Base-by-base conservation (phyloP, 352 stramenopile genomes). In the Phytophthora cryptogea region DNA sequence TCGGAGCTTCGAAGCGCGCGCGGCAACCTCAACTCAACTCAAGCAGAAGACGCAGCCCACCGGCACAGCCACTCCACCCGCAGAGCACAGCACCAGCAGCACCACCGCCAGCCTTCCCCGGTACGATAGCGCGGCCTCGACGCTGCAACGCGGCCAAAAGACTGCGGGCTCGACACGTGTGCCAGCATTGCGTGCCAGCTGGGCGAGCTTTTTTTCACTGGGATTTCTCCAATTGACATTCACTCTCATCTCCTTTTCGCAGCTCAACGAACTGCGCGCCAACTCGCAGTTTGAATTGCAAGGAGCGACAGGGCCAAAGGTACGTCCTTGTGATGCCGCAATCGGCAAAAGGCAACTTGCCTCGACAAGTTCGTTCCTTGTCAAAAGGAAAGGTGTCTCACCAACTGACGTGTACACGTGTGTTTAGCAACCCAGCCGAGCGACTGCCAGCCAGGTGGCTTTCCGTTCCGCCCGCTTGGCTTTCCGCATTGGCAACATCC, bases 211-310 rank as follows among this genome's bases (percentile, higher is more conserved):
- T 23, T 68, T 57, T 54, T 63, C 43, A 61, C 40, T 57, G 31
- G 10, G 37, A 63, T 52, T 66, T 63, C 49, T 43, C 13, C 28
- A 46, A 48, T 32, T 72, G 52, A 72, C 52, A 59, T 68, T 72
- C 63, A 72, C 52, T 72, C 58, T 56, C 65, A 35, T 62, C 27
- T 56, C 26, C 49, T 42, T 20, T 60, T 35, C n/a, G 42, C 33
- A 35, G 11, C 42, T 53, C 26, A 59, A 23, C 20, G 20, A 46
- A 16, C 10, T 42, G 11, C 28, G 44, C 42, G 43, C 59, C 35
- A 50, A 56, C 62, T 8, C 17, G 11, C 52, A 65, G 30, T 54
- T 62, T 37, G 32, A 53, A 49, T 54, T 41, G 47, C 28, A 27
- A 17, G 47, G 37, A 49, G 45, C 56, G 49, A 52, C 39, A 50